Percentiles rank a stretch among this genome's conserved stretches.
Evolutionary conservation across 2,329 filamentous ascomycete species (phyloP).

Genomic region (Tolypocladium sp.): DNA sequence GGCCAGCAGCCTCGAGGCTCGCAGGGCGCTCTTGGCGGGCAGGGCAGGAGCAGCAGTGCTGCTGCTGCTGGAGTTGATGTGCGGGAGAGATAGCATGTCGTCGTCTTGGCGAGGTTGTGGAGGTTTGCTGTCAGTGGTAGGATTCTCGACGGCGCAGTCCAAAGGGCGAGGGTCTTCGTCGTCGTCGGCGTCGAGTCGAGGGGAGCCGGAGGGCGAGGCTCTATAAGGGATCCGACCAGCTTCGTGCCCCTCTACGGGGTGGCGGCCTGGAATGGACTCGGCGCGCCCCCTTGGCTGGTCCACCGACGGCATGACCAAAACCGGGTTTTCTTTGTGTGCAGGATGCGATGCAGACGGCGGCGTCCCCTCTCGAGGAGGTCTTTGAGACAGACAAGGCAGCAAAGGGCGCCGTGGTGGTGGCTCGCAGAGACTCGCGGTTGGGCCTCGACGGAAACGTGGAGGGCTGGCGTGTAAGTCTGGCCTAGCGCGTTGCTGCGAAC

Average conservation of each 20-base stretch:
- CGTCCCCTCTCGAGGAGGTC: background rate
- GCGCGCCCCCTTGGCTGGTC: constrained; percentile 4
- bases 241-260: constrained; percentile 1
- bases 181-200: background rate
- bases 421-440: background rate
- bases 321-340: background rate
- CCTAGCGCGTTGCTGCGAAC: background rate
- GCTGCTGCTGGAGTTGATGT: constrained; percentile 9
- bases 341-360: background rate
- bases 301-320: constrained; percentile 8
- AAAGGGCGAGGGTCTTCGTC: background rate
- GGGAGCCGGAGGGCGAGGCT: constrained; percentile 9
- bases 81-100: constrained; percentile 19
- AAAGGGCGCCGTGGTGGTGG: background rate
- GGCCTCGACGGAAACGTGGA: background rate
- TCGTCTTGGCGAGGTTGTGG: constrained; percentile 5
- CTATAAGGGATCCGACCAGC: constrained; percentile 8
- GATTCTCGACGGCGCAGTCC: background rate
- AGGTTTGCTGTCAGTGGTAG: background rate
- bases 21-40: constrained; percentile 39
- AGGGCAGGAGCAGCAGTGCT: constrained; percentile 30
- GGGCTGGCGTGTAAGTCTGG: constrained; percentile 2
- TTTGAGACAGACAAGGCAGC: background rate
- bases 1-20: constrained; percentile 33
- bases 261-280: constrained; percentile 10